These are phyloP conservation scores for Sanghuangporus sanghuang DNA, from an alignment of 1,284 basidiomycete species.

Conservation along the genomic window DNA sequence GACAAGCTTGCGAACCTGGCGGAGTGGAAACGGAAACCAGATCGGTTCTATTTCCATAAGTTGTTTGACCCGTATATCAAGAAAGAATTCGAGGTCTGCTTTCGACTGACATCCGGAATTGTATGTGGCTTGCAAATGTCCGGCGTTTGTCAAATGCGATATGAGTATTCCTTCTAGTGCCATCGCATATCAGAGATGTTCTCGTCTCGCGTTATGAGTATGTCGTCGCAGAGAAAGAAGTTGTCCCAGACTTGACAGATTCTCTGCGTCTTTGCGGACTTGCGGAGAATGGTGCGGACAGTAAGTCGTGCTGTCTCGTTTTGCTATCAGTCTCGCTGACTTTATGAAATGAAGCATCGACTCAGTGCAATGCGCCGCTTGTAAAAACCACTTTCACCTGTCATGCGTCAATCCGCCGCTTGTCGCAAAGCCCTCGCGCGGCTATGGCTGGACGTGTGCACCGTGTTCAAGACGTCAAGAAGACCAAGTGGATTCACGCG, in stretches of 20 bases:
- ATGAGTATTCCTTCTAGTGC: constrained; percentile 49
- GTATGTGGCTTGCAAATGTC: constrained; percentile 46
- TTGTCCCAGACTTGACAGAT: constrained; percentile 88
- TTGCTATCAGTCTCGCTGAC: constrained; percentile 7
- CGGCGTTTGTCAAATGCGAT: constrained; percentile 23
- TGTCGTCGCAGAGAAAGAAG: constrained; percentile 90
- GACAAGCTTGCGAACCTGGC: constrained; percentile 91
- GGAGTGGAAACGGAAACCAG: constrained; percentile 93
- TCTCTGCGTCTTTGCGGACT: constrained; percentile 77
- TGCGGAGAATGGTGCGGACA: constrained; percentile 87
- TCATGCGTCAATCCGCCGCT: constrained; percentile 89
- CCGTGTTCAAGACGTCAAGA: constrained; percentile 87
- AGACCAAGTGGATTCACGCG: constrained; percentile 67
- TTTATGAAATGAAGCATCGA: constrained; percentile 54
- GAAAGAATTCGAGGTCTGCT: constrained; percentile 96
- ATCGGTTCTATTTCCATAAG: constrained; percentile 92
- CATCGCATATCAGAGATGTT: constrained; percentile 69
- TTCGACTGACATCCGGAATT: constrained; percentile 81
- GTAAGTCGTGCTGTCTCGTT: constrained; percentile 41
- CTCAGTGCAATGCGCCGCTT: constrained; percentile 90
- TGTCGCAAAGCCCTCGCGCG: constrained; percentile 91
- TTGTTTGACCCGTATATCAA: constrained; percentile 98
- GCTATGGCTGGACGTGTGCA: constrained; percentile 97
- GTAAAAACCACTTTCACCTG: constrained; percentile 96
- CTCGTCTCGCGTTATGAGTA: constrained; percentile 88